phyloP scores from a whole-genome alignment of 2,329 filamentous ascomycete genomes.

The Talaromyces atroroseus region DNA sequence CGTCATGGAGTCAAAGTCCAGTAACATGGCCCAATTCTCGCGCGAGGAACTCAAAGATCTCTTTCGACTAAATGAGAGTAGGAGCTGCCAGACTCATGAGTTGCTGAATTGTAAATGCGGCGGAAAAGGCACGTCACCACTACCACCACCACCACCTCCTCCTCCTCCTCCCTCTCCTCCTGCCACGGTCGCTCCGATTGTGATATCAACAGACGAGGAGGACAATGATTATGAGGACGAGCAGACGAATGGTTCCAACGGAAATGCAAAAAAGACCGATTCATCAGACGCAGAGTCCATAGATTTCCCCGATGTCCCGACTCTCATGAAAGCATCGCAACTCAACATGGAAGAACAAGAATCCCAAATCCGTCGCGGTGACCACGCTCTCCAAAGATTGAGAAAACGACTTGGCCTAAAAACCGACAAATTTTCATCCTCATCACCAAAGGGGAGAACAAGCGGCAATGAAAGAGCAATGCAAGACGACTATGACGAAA shows the following conservation, averaged over 20 bases:
- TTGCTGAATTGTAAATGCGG: conserved; percentile 59
- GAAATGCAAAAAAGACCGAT: conserved; percentile 4
- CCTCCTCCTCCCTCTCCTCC: too few relatives aligned
- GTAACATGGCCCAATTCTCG: conserved; percentile 56
- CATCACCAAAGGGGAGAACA: background rate
- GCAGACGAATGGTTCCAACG: background rate
- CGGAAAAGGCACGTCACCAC: conserved; percentile 42
- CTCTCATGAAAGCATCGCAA: conserved; percentile 37
- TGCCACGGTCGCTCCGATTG: conserved; percentile 3
- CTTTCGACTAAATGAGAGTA: conserved; percentile 59
- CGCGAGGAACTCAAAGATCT: conserved; percentile 61
- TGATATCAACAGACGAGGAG: conserved; percentile 14
- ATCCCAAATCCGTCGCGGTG: conserved; percentile 21
- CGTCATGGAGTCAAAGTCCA: conserved; percentile 61
- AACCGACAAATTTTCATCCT: background rate
- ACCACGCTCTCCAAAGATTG: conserved; percentile 9
- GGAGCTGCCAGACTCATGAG: conserved; percentile 62
- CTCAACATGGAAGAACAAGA: conserved; percentile 34
- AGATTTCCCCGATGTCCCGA: conserved; percentile 26
- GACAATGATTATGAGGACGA: background rate
- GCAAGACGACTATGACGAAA: background rate
- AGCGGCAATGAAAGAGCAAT: conserved; percentile 8
- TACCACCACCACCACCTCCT: conserved; percentile 1
- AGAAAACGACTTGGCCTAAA: background rate
- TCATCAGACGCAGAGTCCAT: conserved; percentile 6